phyloP scores from a whole-genome alignment of 2,329 filamentous ascomycete genomes.

The Trichothecium roseum region DNA sequence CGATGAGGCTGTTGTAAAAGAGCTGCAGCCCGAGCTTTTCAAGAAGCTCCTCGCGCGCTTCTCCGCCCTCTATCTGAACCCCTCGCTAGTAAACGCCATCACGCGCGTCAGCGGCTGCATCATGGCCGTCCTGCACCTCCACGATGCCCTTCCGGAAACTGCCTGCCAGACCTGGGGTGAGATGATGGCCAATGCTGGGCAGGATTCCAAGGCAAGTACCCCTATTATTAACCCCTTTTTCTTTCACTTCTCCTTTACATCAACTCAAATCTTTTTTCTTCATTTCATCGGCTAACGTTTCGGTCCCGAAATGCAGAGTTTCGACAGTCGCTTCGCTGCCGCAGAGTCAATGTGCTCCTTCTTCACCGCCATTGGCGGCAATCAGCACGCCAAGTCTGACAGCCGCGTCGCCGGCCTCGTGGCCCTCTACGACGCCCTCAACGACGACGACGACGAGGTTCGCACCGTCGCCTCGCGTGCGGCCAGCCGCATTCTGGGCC shows the following conservation, averaged over 20 bases:
- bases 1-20: slow-evolving; percentile 10
- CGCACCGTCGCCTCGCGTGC: slow-evolving; percentile 52
- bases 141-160: slow-evolving; percentile 5
- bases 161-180: slow-evolving; percentile 32
- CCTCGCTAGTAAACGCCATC: slow-evolving; percentile 37
- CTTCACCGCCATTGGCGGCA: slow-evolving; percentile 20
- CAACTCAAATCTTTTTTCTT: slow-evolving; percentile 1
- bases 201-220: slow-evolving; percentile 35
- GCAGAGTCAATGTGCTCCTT: slow-evolving; percentile 44
- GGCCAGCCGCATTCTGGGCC: slow-evolving; percentile 33
- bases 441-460: slow-evolving; percentile 89
- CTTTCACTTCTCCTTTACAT: too few species aligned
- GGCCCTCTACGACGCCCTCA: slow-evolving; percentile 63
- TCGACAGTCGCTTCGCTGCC: slow-evolving; percentile 54
- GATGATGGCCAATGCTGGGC: slow-evolving; percentile 37
- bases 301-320: slow-evolving; percentile 40
- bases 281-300: neutral
- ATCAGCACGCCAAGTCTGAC: slow-evolving; percentile 13
- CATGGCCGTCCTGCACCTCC: slow-evolving; percentile 21
- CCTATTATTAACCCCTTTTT: too few species aligned
- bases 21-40: slow-evolving; percentile 23
- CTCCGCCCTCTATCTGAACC: slow-evolving; percentile 28
- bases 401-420: slow-evolving; percentile 47
- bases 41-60: slow-evolving; percentile 29
- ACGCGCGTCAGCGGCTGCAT: slow-evolving; percentile 36